Evolutionary conservation across 495 filamentous ascomycete genomes (phyloP).

Genomic region (Cenococcum geophilum): DNA sequence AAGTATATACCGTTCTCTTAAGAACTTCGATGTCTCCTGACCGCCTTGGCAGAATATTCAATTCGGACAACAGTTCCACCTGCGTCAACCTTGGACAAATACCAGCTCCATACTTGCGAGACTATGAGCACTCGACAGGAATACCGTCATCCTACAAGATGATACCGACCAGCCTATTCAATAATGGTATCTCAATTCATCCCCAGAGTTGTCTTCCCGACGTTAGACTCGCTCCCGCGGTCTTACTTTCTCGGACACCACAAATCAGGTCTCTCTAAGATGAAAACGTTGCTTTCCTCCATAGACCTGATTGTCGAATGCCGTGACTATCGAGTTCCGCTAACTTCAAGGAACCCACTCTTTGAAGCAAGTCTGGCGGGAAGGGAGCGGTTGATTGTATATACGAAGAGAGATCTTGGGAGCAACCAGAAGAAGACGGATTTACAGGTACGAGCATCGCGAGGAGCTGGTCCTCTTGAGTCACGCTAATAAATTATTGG

Average conservation of each 20-base stretch:
- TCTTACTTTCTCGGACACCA: conserved; percentile 99
- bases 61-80: too few species aligned
- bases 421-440: conserved; percentile 34
- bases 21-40: too few species aligned
- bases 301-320: conserved; percentile 92
- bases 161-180: not conserved
- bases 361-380: conserved; percentile 72
- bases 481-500: not conserved
- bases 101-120: too few species aligned
- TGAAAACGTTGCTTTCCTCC: conserved; percentile 73
- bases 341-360: conserved; percentile 83
- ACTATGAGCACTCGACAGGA: too few species aligned
- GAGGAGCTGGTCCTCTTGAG: too few species aligned
- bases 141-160: too few species aligned
- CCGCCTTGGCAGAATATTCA: too few species aligned
- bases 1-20: too few species aligned
- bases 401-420: conserved; percentile 83
- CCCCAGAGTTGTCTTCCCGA: conserved; percentile 65
- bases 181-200: conserved; percentile 50
- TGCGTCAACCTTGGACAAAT: too few species aligned
- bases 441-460: conserved; percentile 27
- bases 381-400: conserved; percentile 71
- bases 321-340: conserved; percentile 83
- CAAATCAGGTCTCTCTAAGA: conserved; percentile 69
- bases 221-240: conserved; percentile 64